Percentiles rank a stretch among this genome's conserved stretches.
These are phyloP conservation scores for Lasiodiplodia sp. DNA, from an alignment of 2,329 filamentous ascomycete species.

Conservation along the genomic window DNA sequence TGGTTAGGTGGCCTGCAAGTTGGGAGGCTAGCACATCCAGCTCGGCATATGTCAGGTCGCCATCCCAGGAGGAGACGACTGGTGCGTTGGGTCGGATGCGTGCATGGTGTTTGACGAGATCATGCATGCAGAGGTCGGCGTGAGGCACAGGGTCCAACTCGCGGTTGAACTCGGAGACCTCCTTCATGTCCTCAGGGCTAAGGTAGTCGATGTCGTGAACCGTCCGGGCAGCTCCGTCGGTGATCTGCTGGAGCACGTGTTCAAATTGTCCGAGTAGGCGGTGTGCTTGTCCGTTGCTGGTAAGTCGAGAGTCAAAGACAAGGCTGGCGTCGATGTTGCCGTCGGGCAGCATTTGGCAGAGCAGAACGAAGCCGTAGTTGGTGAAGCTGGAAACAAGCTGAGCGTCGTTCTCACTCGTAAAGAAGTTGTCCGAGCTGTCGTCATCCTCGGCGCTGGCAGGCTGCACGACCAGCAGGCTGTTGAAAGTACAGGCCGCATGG, in stretches of 20 bases:
- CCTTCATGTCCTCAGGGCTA: not conserved
- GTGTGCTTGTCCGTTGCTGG: not conserved
- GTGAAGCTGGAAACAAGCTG: constrained; percentile 32
- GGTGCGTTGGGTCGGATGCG: constrained; percentile 52
- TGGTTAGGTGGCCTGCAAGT: constrained; percentile 51
- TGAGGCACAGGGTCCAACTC: not conserved
- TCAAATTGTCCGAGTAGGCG: not conserved
- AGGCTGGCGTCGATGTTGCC: not conserved
- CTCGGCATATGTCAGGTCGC: constrained; percentile 56
- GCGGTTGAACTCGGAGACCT: not conserved
- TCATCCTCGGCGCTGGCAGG: not conserved
- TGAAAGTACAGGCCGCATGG: not conserved
- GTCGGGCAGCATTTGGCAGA: constrained; percentile 2
- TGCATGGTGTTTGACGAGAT: constrained; percentile 55
- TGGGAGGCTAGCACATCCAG: constrained; percentile 45
- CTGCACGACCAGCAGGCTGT: constrained; percentile 25
- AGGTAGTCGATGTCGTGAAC: not conserved
- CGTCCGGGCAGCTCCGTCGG: not conserved
- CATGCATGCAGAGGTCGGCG: not conserved
- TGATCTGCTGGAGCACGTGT: not conserved
- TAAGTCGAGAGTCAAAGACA: not conserved
- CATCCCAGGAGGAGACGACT: constrained; percentile 61
- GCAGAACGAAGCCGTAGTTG: not conserved
- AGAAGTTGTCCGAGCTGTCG: constrained; percentile 26
- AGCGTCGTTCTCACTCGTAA: constrained; percentile 1